A percentile compares a stretch with the other conserved stretches of the same genome.
Evolutionary conservation across 345 rosid species (phyloP).

Genomic region (Aquilaria sinensis): DNA sequence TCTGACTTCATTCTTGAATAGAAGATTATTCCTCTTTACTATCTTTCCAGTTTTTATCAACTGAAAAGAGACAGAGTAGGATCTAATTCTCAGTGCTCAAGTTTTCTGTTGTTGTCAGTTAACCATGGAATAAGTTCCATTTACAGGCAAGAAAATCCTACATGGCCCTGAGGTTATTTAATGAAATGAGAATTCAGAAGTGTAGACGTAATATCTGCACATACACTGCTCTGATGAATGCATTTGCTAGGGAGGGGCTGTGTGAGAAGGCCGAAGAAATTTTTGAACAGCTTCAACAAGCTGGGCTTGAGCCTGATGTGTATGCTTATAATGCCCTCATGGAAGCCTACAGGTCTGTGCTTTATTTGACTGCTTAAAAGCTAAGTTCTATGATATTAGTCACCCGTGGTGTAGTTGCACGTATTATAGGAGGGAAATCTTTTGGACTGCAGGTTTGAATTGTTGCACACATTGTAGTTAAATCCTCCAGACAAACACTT

Average conservation of each 20-base stretch:
- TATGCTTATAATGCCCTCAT: slow-evolving; percentile 90
- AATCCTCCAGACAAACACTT: too few species aligned
- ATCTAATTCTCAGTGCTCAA: too few species aligned
- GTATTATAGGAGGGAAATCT: too few species aligned
- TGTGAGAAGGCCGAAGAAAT: slow-evolving; percentile 94
- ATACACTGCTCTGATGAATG: slow-evolving; percentile 76
- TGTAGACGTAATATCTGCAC: slow-evolving; percentile 88
- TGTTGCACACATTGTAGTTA: too few species aligned
- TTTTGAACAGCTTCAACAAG: slow-evolving; percentile 88
- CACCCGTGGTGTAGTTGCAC: too few species aligned
- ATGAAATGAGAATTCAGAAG: slow-evolving; percentile 77
- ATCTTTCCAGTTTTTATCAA: too few species aligned
- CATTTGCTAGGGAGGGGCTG: slow-evolving; percentile 94
- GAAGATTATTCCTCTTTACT: too few species aligned
- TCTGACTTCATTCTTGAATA: too few species aligned
- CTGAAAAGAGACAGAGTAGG: too few species aligned
- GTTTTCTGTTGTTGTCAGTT: too few species aligned
- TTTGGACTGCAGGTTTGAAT: too few species aligned
- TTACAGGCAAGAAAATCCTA: slow-evolving; percentile 73
- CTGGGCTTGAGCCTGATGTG: slow-evolving; percentile 82
- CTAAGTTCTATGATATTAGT: background rate
- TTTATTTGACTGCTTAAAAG: background rate
- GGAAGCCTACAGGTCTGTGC: slow-evolving; percentile 73
- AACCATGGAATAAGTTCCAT: too few species aligned
- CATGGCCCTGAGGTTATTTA: slow-evolving; percentile 69